Evolutionary conservation across 371 early-diverging fungal genomes (phyloP).

Genomic region (Mucor piriformis): DNA sequence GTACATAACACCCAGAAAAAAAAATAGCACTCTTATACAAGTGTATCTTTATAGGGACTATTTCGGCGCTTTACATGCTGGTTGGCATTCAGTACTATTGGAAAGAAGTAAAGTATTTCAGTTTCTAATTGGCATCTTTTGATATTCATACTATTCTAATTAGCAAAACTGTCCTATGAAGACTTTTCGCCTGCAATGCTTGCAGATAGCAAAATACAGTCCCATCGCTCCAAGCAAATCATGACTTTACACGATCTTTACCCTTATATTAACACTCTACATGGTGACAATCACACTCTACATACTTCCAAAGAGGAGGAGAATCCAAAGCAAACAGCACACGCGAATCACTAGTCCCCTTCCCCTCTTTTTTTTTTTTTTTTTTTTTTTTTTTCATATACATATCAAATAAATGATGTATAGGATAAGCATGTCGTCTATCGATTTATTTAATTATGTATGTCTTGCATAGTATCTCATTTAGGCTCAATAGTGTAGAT

Average conservation of each 20-base stretch:
- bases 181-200: slow-evolving; percentile 34
- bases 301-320: background rate
- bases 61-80: slow-evolving; percentile 36
- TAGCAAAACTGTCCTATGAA: slow-evolving; percentile 29
- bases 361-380: too few relatives aligned
- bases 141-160: too few relatives aligned
- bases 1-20: background rate
- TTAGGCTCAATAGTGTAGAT: too few relatives aligned
- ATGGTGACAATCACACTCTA: background rate
- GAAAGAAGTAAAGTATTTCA: slow-evolving; percentile 32
- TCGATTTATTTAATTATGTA: too few relatives aligned
- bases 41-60: slow-evolving; percentile 14
- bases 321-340: background rate
- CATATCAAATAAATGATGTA: too few relatives aligned
- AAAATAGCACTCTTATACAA: background rate
- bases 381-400: too few relatives aligned
- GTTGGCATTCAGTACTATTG: slow-evolving; percentile 43
- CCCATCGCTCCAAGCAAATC: slow-evolving; percentile 15
- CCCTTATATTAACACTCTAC: slow-evolving; percentile 20
- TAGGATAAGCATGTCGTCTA: too few relatives aligned
- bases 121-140: too few relatives aligned
- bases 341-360: background rate
- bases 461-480: too few relatives aligned
- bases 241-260: slow-evolving; percentile 20
- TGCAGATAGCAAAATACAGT: slow-evolving; percentile 20